These are phyloP conservation scores for Phylloporus sp. DNA, from an alignment of 1,284 basidiomycete species.

Conservation along the genomic window DNA sequence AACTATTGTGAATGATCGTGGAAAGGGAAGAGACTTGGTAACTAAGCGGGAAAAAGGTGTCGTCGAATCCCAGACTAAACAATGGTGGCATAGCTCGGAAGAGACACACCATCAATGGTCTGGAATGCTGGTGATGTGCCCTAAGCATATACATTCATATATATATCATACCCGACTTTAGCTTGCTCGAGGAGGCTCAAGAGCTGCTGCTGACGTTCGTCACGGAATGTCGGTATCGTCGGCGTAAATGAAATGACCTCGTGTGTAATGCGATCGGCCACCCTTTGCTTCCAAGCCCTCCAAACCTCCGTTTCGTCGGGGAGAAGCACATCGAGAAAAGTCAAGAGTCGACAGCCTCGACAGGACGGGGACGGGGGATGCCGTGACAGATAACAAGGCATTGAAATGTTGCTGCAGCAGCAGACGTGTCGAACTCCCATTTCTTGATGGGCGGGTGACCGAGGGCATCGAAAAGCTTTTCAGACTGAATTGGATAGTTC, in stretches of 20 bases:
- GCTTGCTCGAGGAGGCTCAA: constrained; percentile 4
- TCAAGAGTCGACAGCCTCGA: neutral
- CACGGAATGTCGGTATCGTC: constrained; percentile 3
- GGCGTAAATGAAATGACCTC: constrained; percentile 1
- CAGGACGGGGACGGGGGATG: constrained; percentile 11
- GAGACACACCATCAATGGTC: too few species aligned
- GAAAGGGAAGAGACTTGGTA: too few species aligned
- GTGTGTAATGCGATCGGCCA: constrained; percentile 5
- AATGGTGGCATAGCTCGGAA: too few species aligned
- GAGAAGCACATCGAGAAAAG: constrained; percentile 5
- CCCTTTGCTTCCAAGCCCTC: neutral
- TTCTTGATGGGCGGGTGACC: constrained; percentile 8
- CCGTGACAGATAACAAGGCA: constrained; percentile 11
- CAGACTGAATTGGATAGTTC: constrained; percentile 7
- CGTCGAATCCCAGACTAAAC: too few species aligned
- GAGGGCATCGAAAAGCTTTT: constrained; percentile 12
- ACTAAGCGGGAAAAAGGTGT: too few species aligned
- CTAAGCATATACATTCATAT: too few species aligned
- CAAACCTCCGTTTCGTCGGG: neutral
- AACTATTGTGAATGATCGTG: too few species aligned
- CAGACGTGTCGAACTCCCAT: constrained; percentile 10
- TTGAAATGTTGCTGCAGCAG: constrained; percentile 8
- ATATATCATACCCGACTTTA: too few species aligned
- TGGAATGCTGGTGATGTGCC: too few species aligned
- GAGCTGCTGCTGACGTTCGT: constrained; percentile 1